Conservation (phyloP, 129 eudicot genomes). For the Calendula officinalis region DNA sequence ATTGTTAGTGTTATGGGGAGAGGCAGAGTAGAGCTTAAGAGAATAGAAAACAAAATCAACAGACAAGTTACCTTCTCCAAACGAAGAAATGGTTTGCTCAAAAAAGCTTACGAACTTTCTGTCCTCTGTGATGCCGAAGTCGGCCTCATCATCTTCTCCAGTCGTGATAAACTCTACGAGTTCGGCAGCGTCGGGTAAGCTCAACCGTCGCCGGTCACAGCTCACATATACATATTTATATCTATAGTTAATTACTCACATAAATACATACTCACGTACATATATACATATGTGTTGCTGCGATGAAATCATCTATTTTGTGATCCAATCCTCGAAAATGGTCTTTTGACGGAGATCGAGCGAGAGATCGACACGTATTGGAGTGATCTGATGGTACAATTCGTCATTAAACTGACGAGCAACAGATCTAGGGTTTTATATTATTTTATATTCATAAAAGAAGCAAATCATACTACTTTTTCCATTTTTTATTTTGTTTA, state of each 20-base stretch:
- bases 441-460: neutral
- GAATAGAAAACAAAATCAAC: conserved; percentile 88
- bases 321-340: conserved; percentile 7
- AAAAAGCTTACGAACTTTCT: conserved; percentile 92
- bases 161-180: conserved; percentile 88
- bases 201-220: too few species aligned
- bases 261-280: too few species aligned
- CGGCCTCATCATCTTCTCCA: conserved; percentile 83
- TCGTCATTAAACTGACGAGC: conserved; percentile 31
- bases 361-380: conserved; percentile 68
- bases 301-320: neutral
- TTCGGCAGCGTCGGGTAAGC: conserved; percentile 67
- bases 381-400: conserved; percentile 29
- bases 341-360: conserved; percentile 27
- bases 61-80: conserved; percentile 89
- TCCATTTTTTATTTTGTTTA: neutral
- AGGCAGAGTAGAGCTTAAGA: conserved; percentile 85
- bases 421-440: conserved; percentile 76
- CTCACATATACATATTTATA: too few species aligned
- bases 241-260: too few species aligned
- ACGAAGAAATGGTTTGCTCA: conserved; percentile 75
- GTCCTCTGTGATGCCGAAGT: conserved; percentile 93
- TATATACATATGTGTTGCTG: neutral
- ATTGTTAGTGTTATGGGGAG: conserved; percentile 54
- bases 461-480: conserved; percentile 32